A percentile compares a stretch with the other conserved stretches of the same genome.
Evolutionary conservation across 148 eudicot genomes (phyloP).

Genomic region (Chenopodium formosanum): DNA sequence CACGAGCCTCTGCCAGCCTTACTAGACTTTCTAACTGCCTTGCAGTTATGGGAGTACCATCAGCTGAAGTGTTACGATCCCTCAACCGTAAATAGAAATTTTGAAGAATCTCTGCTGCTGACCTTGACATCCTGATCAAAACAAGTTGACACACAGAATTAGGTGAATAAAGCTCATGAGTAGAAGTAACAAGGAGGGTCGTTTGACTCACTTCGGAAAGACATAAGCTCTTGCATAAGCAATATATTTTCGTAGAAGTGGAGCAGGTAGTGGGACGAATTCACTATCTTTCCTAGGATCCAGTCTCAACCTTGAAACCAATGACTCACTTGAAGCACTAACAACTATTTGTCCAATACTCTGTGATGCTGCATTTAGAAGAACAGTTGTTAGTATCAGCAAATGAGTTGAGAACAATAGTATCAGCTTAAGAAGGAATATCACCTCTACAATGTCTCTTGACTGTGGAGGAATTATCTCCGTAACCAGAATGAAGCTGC

Average conservation of each 20-base stretch:
- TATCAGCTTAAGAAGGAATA: constrained; percentile 16
- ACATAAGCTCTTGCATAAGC: constrained; percentile 85
- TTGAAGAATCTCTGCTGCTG: constrained; percentile 92
- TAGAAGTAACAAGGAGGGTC: neutral
- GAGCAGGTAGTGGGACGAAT: constrained; percentile 81
- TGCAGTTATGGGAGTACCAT: constrained; percentile 98
- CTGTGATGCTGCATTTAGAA: constrained; percentile 46
- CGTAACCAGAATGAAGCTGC: constrained; percentile 88
- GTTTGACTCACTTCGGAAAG: constrained; percentile 61
- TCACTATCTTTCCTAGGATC: constrained; percentile 67
- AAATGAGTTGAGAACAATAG: neutral
- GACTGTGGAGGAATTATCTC: constrained; percentile 57
- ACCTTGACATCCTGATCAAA: constrained; percentile 69
- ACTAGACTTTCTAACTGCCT: constrained; percentile 96
- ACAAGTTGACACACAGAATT: constrained; percentile 6
- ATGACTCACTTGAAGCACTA: constrained; percentile 43
- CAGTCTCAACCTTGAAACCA: constrained; percentile 73
- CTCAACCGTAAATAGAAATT: constrained; percentile 78
- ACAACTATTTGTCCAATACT: constrained; percentile 33
- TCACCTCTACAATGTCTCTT: constrained; percentile 66
- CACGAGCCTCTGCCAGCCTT: constrained; percentile 95
- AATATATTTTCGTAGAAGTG: constrained; percentile 85
- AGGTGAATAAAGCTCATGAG: neutral
- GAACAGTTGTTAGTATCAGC: constrained; percentile 13
- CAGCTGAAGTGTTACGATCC: constrained; percentile 87